These are phyloP conservation scores for Nitzschia sp. DNA, from an alignment of 108 stramenopile species.

Conservation along the genomic window DNA sequence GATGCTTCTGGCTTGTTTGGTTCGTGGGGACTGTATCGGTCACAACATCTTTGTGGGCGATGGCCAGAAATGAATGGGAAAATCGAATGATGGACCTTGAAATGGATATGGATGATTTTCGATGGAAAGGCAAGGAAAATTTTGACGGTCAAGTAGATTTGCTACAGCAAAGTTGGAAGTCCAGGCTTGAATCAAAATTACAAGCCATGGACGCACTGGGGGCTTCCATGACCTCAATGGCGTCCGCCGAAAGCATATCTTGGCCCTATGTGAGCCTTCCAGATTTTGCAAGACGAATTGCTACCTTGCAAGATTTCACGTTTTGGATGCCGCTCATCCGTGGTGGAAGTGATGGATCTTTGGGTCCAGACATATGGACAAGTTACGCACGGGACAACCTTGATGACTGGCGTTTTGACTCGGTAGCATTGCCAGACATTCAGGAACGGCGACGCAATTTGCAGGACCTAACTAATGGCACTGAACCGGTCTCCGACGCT, in stretches of 20 bases:
- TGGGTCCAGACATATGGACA: background rate
- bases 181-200: background rate
- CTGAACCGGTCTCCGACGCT: background rate
- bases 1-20: conserved; percentile 8
- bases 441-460: background rate
- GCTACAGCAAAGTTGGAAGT: conserved; percentile 2
- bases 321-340: conserved; percentile 4
- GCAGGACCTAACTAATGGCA: background rate
- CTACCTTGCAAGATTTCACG: background rate
- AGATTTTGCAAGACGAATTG: background rate
- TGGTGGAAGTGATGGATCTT: background rate
- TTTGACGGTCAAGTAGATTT: background rate
- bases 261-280: conserved; percentile 3
- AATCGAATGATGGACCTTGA: background rate
- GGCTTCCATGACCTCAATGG: background rate
- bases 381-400: background rate
- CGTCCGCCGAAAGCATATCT: background rate
- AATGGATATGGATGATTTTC: background rate
- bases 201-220: background rate
- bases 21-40: conserved; percentile 5
- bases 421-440: too few species aligned
- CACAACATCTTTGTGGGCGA: conserved; percentile 3
- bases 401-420: background rate
- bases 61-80: background rate
- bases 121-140: background rate